Conservation (phyloP, 768 basidiomycete genomes). For the Lyophyllum semitale region DNA sequence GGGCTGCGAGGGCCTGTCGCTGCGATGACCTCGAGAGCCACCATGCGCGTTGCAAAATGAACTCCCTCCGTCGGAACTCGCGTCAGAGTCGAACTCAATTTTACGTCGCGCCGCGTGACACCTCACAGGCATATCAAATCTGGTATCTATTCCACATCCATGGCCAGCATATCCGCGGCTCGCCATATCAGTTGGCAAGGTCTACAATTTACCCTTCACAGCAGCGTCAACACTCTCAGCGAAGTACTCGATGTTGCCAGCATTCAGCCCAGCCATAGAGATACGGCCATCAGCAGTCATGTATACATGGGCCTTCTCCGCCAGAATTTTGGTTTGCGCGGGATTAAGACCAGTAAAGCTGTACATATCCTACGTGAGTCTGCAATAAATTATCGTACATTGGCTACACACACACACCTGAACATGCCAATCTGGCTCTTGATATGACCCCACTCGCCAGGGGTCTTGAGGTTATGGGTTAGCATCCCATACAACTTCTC, state of each 20-base stretch:
- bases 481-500: slow-evolving; percentile 79
- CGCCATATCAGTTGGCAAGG: background rate
- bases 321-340: slow-evolving; percentile 78
- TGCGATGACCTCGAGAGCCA: slow-evolving; percentile 2
- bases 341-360: slow-evolving; percentile 87
- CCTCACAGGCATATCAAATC: background rate
- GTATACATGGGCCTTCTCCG: slow-evolving; percentile 89
- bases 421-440: slow-evolving; percentile 98
- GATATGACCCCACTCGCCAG: slow-evolving; percentile 94
- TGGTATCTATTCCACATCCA: slow-evolving; percentile 11
- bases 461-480: slow-evolving; percentile 80
- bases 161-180: background rate
- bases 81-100: background rate
- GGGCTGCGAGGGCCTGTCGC: slow-evolving; percentile 23
- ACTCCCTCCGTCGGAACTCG: background rate
- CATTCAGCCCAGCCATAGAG: slow-evolving; percentile 91
- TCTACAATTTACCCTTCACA: slow-evolving; percentile 74
- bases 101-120: slow-evolving; percentile 13
- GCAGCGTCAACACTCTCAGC: slow-evolving; percentile 83
- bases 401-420: slow-evolving; percentile 75
- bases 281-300: slow-evolving; percentile 95
- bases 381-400: background rate
- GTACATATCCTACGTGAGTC: slow-evolving; percentile 1
- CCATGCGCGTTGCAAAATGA: slow-evolving; percentile 2
- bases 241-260: slow-evolving; percentile 85